Conservation (phyloP, 306 rosid genomes). For the Canavalia ensiformis region DNA sequence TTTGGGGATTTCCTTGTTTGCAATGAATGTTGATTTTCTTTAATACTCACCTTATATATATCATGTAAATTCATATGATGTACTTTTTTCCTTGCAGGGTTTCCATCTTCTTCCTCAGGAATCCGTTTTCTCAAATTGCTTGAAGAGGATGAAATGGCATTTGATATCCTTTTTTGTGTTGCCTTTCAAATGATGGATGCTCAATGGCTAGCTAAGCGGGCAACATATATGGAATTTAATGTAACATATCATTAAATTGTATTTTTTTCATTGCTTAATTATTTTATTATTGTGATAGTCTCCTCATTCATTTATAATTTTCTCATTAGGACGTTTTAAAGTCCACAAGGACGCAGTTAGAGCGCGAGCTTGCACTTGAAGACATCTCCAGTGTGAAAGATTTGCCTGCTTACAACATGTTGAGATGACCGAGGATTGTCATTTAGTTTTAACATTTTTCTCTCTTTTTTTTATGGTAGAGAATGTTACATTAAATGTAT, state of each 20-base stretch:
- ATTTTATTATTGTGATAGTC: not conserved
- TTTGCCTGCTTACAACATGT: constrained; percentile 84
- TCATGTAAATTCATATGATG: constrained; percentile 22
- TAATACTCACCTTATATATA: not conserved
- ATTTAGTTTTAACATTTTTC: constrained; percentile 25
- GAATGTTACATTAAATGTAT: constrained; percentile 42
- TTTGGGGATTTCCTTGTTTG: constrained; percentile 5
- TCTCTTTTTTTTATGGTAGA: not conserved
- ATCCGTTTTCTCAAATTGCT: constrained; percentile 73
- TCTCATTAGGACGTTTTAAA: constrained; percentile 78
- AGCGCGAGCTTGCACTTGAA: constrained; percentile 95
- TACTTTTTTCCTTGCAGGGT: constrained; percentile 59
- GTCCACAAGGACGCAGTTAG: constrained; percentile 85
- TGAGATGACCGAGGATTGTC: constrained; percentile 59
- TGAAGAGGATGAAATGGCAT: constrained; percentile 84
- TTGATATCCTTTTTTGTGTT: constrained; percentile 82
- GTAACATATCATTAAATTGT: constrained; percentile 52
- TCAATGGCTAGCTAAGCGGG: constrained; percentile 95
- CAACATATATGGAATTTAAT: constrained; percentile 93
- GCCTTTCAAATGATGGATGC: constrained; percentile 97
- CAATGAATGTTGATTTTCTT: constrained; percentile 5
- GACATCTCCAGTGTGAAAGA: constrained; percentile 77
- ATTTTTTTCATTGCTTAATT: constrained; percentile 13
- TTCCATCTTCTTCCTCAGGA: constrained; percentile 72
- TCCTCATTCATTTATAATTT: not conserved